Base-by-base conservation (phyloP, 495 filamentous ascomycete genomes). In the Xylaria cubensis region DNA sequence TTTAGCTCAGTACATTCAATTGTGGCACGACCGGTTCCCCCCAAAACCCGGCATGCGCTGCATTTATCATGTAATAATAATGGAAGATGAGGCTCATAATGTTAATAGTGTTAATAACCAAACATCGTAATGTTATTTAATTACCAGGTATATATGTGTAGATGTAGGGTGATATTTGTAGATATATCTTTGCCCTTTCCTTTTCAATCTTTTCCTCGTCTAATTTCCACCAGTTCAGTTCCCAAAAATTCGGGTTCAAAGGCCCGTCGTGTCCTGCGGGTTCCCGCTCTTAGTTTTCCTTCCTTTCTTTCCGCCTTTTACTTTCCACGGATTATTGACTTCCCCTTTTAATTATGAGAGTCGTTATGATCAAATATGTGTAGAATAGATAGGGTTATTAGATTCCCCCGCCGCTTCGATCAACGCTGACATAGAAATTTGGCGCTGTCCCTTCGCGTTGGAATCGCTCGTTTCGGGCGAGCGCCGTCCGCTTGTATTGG, bases 401-500 rank as follows among this genome's bases (percentile, higher is more conserved):
- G 69, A 86, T 78, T 0, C 84, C 84, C 4, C 84, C 84, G 19
- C 84, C 84, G 70, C 84, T 86, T 41, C 84, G 79, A n/a, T 86
- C 84, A 59, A 85, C 83, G 70, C 79, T 83, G 41, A 86, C 84
- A 70, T 85, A 84, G 42, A 81, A 72, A 41, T 78, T 80, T 29
- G 73, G 67, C 73, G 78, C 79, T 79, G 79, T 51, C 6, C 70
- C 63, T 36, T 71, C 32, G 36, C 69, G 69, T 64, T 84, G 83
- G 41, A 78, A 77, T 9, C 65, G 65, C 75, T 86, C 84, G 79
- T 86, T 86, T 50, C 81, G 76, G 26, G 71, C 72, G 46, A 83
- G 64, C 6, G 73, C 74, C n/a, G 69, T 59, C 4, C 80, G 75
- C 39, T 81, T 58, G 75, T 81, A 81, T 63, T 76, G 77, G 75